Evolutionary conservation across 352 stramenopile species (phyloP).

Genomic region (Globisporangium parvum): DNA sequence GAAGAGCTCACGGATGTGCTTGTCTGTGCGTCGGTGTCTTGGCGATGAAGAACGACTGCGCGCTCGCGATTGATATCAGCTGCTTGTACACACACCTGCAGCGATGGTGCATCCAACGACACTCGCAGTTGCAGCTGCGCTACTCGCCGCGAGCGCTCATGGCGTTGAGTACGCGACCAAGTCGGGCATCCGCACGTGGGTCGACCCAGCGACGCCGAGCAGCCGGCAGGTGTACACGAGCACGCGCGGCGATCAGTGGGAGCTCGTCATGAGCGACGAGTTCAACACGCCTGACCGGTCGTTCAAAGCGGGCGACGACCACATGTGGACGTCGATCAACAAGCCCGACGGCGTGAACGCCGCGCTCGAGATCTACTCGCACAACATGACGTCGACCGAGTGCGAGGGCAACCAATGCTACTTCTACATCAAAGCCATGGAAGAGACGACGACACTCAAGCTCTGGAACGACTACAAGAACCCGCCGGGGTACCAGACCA

Average conservation of each 20-base stretch:
- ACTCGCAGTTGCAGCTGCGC: not conserved
- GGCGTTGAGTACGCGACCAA: conserved; percentile 36
- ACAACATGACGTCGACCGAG: conserved; percentile 62
- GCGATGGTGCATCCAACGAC: not conserved
- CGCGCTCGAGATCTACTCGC: conserved; percentile 61
- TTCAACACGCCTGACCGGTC: conserved; percentile 61
- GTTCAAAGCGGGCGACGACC: conserved; percentile 91
- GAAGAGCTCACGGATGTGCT: too few species aligned
- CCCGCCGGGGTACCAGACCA: conserved; percentile 40
- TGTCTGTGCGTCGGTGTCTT: too few species aligned
- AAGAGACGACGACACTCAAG: conserved; percentile 31
- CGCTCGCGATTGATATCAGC: too few species aligned
- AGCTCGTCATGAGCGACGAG: conserved; percentile 76
- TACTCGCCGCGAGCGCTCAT: conserved; percentile 4
- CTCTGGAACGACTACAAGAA: conserved; percentile 63
- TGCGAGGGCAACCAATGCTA: conserved; percentile 55
- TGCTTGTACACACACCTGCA: not conserved
- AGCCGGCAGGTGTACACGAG: conserved; percentile 33
- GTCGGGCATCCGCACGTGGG: conserved; percentile 51
- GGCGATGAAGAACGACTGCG: too few species aligned
- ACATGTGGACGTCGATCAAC: conserved; percentile 88
- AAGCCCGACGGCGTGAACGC: conserved; percentile 70
- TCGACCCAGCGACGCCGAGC: conserved; percentile 49
- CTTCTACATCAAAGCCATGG: conserved; percentile 49
- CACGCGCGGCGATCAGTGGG: conserved; percentile 48